These are phyloP conservation scores for Paecilomyces formosus DNA, from an alignment of 2,329 filamentous ascomycete species.

Conservation along the genomic window DNA sequence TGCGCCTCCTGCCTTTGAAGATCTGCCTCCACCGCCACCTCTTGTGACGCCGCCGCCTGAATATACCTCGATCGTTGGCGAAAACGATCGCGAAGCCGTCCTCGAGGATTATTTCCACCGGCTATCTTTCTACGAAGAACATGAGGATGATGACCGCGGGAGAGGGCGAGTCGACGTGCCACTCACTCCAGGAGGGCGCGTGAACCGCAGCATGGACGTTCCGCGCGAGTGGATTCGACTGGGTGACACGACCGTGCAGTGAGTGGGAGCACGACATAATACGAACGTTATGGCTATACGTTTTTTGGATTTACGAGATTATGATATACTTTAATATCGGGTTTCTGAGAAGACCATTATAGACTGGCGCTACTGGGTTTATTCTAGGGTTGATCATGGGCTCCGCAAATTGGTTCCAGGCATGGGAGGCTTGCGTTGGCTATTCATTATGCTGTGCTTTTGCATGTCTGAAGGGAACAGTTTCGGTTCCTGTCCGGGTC, in stretches of 20 bases:
- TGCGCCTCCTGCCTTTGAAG: constrained; percentile 80
- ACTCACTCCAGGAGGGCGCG: constrained; percentile 55
- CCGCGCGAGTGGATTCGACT: constrained; percentile 46
- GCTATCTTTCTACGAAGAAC: constrained; percentile 60
- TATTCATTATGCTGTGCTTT: neutral
- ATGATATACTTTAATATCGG: neutral
- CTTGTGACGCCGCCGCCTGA: constrained; percentile 74
- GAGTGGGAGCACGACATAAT: constrained; percentile 3
- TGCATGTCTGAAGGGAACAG: neutral
- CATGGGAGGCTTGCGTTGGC: neutral
- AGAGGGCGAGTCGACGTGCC: constrained; percentile 48
- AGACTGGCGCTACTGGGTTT: neutral
- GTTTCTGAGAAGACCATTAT: neutral
- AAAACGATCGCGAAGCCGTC: constrained; percentile 55
- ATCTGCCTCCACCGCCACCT: constrained; percentile 67
- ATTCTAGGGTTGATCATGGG: neutral
- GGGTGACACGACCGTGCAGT: constrained; percentile 20
- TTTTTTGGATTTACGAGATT: constrained; percentile 4
- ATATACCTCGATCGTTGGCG: constrained; percentile 72
- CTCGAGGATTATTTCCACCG: constrained; percentile 83
- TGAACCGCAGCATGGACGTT: constrained; percentile 60
- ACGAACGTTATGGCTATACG: neutral
- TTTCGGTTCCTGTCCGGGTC: neutral
- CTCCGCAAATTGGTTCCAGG: neutral
- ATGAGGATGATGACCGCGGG: constrained; percentile 45